Evolutionary conservation across 495 filamentous ascomycete genomes (phyloP).

Genomic region (Aspergillus sclerotiicarbonarius): DNA sequence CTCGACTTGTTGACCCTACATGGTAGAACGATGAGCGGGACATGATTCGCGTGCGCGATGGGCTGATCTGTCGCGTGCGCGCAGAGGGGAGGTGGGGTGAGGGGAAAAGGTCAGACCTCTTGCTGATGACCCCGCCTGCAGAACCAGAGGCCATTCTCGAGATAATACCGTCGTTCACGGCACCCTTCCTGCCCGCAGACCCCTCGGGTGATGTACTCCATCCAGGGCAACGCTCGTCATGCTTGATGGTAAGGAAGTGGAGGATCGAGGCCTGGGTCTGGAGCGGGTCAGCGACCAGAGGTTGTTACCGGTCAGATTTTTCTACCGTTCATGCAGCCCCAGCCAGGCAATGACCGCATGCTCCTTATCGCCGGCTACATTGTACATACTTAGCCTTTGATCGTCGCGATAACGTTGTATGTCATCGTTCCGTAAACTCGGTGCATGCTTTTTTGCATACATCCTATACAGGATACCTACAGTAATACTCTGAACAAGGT

Average conservation of each 20-base stretch:
- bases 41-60: background rate
- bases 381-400: background rate
- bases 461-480: too few relatives aligned
- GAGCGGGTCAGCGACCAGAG: background rate
- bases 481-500: background rate
- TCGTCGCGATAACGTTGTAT: background rate
- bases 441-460: too few relatives aligned
- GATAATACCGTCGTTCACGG: conserved; percentile 56
- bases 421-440: background rate
- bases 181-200: conserved; percentile 64
- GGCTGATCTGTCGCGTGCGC: conserved; percentile 1
- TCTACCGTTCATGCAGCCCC: background rate
- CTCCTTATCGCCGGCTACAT: background rate
- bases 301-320: conserved; percentile 3
- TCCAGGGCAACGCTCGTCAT: conserved; percentile 39
- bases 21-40: background rate
- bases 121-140: conserved; percentile 67
- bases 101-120: conserved; percentile 38
- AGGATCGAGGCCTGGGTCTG: background rate
- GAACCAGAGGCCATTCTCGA: conserved; percentile 64
- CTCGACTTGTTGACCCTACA: conserved; percentile 53
- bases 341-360: background rate
- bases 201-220: conserved; percentile 58
- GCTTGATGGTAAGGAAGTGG: conserved; percentile 12
- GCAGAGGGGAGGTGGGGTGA: background rate